Base-by-base conservation (phyloP, 1,139 yeast genomes). In the Yamadazyma mexicana region DNA sequence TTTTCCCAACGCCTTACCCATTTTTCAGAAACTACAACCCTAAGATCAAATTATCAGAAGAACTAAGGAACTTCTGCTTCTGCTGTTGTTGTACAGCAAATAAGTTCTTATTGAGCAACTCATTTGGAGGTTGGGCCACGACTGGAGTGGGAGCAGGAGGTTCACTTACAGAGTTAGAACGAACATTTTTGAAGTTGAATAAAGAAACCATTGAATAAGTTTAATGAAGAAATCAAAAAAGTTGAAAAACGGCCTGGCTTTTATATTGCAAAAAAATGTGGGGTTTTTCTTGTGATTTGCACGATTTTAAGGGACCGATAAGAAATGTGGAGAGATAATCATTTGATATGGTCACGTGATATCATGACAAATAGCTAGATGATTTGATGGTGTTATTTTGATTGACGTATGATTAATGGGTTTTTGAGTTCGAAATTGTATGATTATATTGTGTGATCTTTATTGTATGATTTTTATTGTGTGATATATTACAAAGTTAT, bases 41-140 rank as follows among this genome's bases (percentile, higher is more conserved):
- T 12, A 60, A 54, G 44, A 59, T 50, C 46, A 60, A 56, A 44
- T 60, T 59, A 46, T 60, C 65, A n/a, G 60, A 56, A 8, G 60
- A 56, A 30, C 47, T 45, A 35, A 48, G 55, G 32, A 46, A 46
- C 17, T 41, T 38, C 24, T 44, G 45, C 26, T 37, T 37, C 12
- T 48, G 47, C 17, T 48, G 45, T 17, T 42, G 33, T 39, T 49
- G 47, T n/a, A 50, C 41, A 16, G 23, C 31, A 10, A 38, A 24
- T 17, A 50, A 38, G 15, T 37, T 46, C 30, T 49, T 50, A 27
- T 50, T 50, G 16, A 45, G 16, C 12, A 40, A 39, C 2, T n/a
- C 24, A 9, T 23, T 14, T 27, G 37, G 31, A 8, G 29, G 25
- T 23, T 33, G 39, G 31, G 17, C 18, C 31, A 26, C 26, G 28